Evolutionary conservation across 2,329 filamentous ascomycete species (phyloP).

Genomic region (Epichloe coenophiala): DNA sequence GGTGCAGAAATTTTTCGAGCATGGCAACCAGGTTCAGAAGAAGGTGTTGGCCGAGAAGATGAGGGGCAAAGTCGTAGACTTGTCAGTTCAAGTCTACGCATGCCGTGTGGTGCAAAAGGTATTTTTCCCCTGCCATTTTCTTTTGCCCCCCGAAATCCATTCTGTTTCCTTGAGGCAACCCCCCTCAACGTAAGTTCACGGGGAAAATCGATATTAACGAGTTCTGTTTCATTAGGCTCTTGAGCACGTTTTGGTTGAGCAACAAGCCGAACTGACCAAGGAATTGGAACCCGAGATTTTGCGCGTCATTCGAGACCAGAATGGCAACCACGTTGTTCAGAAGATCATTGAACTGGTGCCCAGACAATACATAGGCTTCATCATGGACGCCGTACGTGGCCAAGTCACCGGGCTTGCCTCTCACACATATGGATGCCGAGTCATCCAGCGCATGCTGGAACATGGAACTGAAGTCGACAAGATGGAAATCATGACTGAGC

Average conservation of each 20-base stretch:
- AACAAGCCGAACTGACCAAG: conserved; percentile 70
- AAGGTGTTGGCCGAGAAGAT: conserved; percentile 73
- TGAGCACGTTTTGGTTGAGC: conserved; percentile 81
- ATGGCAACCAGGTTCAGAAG: conserved; percentile 90
- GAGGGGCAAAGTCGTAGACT: conserved; percentile 69
- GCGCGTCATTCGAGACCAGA: conserved; percentile 69
- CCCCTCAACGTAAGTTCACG: too few species aligned
- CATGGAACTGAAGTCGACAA: conserved; percentile 61
- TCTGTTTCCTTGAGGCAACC: too few species aligned
- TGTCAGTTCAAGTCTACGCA: conserved; percentile 83
- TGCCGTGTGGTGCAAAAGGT: conserved; percentile 95
- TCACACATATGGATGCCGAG: conserved; percentile 79
- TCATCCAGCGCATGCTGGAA: conserved; percentile 86
- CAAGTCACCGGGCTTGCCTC: conserved; percentile 61
- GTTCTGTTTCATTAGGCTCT: conserved; percentile 46
- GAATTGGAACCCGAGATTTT: conserved; percentile 70
- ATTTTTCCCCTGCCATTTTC: not conserved
- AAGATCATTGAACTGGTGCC: conserved; percentile 78
- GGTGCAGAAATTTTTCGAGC: conserved; percentile 94
- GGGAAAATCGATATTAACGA: not conserved
- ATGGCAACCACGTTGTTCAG: conserved; percentile 94
- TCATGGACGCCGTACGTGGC: conserved; percentile 67
- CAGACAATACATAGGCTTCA: conserved; percentile 66
- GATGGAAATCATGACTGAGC: conserved; percentile 59
- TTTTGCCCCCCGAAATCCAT: too few species aligned